Percentiles rank a stretch among this genome's conserved stretches.
These are phyloP conservation scores for Pseudocercospora pini-densiflorae DNA, from an alignment of 2,329 filamentous ascomycete species.

Conservation along the genomic window DNA sequence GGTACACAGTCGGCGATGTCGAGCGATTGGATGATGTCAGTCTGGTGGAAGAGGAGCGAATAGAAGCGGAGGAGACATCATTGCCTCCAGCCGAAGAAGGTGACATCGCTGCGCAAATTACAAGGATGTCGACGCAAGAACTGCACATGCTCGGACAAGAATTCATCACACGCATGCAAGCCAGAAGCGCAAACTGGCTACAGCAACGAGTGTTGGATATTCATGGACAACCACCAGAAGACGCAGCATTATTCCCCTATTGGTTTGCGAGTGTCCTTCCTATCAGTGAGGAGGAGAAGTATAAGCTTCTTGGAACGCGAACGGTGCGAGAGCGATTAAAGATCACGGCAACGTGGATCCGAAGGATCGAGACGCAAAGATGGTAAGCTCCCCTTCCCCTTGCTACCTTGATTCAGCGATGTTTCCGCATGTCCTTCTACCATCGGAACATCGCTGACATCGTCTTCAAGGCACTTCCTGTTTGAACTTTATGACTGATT, in stretches of 20 bases:
- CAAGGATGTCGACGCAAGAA: constrained; percentile 69
- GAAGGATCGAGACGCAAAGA: constrained; percentile 69
- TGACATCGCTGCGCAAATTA: constrained; percentile 47
- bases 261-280: constrained; percentile 88
- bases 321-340: constrained; percentile 83
- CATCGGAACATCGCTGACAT: constrained; percentile 9
- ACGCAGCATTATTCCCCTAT: constrained; percentile 80
- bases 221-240: constrained; percentile 77
- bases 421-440: constrained; percentile 1
- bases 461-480: neutral
- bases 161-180: constrained; percentile 72
- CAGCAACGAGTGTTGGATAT: constrained; percentile 71
- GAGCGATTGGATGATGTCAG: constrained; percentile 83
- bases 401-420: neutral
- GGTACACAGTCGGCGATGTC: constrained; percentile 76
- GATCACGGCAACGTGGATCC: constrained; percentile 79
- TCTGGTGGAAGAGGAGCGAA: constrained; percentile 75
- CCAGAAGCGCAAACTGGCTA: constrained; percentile 74
- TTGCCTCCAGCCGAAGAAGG: constrained; percentile 31
- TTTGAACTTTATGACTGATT: constrained; percentile 1
- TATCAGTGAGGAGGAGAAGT: constrained; percentile 78
- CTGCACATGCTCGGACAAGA: constrained; percentile 68
- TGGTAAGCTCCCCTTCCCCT: constrained; percentile 62
- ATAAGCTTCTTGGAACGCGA: constrained; percentile 70
- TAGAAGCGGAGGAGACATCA: constrained; percentile 71